Conservation (phyloP, 2,329 filamentous ascomycete species). For the Alternaria alternata region DNA sequence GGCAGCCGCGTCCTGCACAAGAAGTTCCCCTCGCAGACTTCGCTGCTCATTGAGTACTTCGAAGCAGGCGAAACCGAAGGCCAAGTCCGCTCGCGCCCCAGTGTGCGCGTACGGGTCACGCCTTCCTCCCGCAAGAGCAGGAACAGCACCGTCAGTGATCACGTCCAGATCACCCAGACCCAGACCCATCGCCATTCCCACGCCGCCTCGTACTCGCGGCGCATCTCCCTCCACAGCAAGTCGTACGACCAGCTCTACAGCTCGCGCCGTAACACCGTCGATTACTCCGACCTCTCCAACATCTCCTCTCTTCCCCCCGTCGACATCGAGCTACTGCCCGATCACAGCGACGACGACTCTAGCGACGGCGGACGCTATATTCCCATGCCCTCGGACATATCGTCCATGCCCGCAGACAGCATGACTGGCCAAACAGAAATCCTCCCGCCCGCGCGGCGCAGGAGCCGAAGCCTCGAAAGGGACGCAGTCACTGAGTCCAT, state of each 20-base stretch:
- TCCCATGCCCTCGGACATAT: constrained; percentile 81
- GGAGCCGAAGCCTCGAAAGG: constrained; percentile 61
- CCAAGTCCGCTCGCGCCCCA: constrained; percentile 74
- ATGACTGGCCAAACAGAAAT: constrained; percentile 67
- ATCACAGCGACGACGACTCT: constrained; percentile 73
- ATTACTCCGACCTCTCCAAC: constrained; percentile 81
- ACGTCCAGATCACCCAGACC: constrained; percentile 82
- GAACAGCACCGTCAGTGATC: constrained; percentile 69
- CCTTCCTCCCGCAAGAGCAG: constrained; percentile 66
- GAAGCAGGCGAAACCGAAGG: constrained; percentile 76
- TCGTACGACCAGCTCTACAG: constrained; percentile 48
- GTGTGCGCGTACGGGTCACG: constrained; percentile 81
- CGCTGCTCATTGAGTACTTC: constrained; percentile 93
- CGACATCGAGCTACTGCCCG: constrained; percentile 84
- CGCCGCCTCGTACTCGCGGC: constrained; percentile 73
- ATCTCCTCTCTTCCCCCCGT: constrained; percentile 74
- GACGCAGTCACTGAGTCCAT: constrained; percentile 41
- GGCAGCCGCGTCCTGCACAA: constrained; percentile 60
- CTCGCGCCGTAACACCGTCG: constrained; percentile 39
- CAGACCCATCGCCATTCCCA: constrained; percentile 68
- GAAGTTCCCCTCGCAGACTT: constrained; percentile 78
- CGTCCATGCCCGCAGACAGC: constrained; percentile 78
- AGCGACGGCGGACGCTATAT: constrained; percentile 71
- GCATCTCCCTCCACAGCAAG: constrained; percentile 68
- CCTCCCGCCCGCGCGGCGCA: constrained; percentile 55